Percentiles rank a stretch among this genome's conserved stretches.
Conservation (phyloP, 345 rosid species). For the Eutrema heterophyllum region DNA sequence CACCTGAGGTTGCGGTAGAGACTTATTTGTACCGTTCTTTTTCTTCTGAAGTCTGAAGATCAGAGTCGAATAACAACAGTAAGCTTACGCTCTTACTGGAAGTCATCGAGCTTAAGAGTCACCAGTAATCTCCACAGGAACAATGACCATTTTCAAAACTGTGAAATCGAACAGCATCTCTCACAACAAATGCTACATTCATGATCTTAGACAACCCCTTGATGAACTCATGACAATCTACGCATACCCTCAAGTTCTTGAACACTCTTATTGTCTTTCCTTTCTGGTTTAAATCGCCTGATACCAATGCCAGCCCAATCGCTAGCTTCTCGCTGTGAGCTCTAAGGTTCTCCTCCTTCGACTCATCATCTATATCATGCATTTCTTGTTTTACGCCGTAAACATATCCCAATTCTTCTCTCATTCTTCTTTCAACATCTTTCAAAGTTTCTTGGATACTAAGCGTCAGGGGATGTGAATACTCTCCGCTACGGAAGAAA, state of each 20-base stretch:
- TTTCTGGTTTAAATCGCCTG: slow-evolving; percentile 35
- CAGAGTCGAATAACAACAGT: not conserved
- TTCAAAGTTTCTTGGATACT: slow-evolving; percentile 47
- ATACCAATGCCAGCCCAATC: slow-evolving; percentile 64
- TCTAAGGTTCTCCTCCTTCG: slow-evolving; percentile 66
- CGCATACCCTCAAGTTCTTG: slow-evolving; percentile 81
- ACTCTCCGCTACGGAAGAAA: slow-evolving; percentile 58
- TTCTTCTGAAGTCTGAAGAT: slow-evolving; percentile 3
- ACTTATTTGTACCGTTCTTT: not conserved
- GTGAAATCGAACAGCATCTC: slow-evolving; percentile 87
- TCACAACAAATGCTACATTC: slow-evolving; percentile 47
- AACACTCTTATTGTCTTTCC: slow-evolving; percentile 54
- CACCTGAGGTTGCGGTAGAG: not conserved
- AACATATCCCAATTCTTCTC: slow-evolving; percentile 58
- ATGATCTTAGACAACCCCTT: slow-evolving; percentile 61
- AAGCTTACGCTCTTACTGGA: not conserved
- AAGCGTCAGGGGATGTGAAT: slow-evolving; percentile 46
- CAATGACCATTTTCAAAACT: slow-evolving; percentile 61
- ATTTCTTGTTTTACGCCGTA: slow-evolving; percentile 45
- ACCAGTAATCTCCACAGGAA: slow-evolving; percentile 75
- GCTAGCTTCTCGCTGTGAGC: slow-evolving; percentile 87
- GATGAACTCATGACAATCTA: slow-evolving; percentile 79
- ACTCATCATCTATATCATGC: slow-evolving; percentile 76
- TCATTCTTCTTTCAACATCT: slow-evolving; percentile 68
- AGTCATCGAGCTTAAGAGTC: not conserved